Base-by-base conservation (phyloP, 495 filamentous ascomycete genomes). In the Xylaria venustula region DNA sequence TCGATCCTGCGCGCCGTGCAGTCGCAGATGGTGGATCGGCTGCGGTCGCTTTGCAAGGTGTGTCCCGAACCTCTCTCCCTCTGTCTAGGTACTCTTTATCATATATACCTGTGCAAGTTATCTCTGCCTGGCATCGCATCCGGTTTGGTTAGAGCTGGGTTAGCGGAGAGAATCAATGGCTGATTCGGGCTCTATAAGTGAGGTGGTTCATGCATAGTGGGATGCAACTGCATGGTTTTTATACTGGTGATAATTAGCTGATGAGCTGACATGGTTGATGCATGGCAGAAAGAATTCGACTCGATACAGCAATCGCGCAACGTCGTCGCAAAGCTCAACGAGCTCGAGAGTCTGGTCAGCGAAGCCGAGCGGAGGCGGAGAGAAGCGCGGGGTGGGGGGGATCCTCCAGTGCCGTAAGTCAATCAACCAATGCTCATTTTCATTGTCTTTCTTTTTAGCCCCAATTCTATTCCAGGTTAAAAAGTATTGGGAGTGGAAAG, bases 241-340 rank as follows among this genome's bases (percentile, higher is more conserved):
- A n/a, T n/a, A n/a, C n/a, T n/a, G n/a, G n/a, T n/a, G n/a, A n/a
- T n/a, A n/a, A n/a, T n/a, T n/a, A n/a, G n/a, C n/a, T n/a, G n/a
- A n/a, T n/a, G n/a, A n/a, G n/a, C n/a, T n/a, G n/a, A n/a, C n/a
- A n/a, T n/a, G n/a, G n/a, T n/a, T n/a, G n/a, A n/a, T n/a, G n/a
- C n/a, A n/a, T 2, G 12, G 22, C 70, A 85, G 80, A 75, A 73
- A 66, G 90, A 96, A 69, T 97, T 96, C 73, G 88, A 93, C 30
- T 78, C 75, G 6, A 92, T 97, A 62, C 62, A 96, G 50, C 70
- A 76, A 26, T 84, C 89, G 69, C 76, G 90, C 48, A 76, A 86
- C 50, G 92, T 93, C 0, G 83, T 97, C 2, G 63, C 75, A 59
- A 84, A 85, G 45, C 76, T 98, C 57, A 97, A 98, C 78, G 87